Evolutionary conservation across 148 eudicot genomes (phyloP), one percentile per base, ranked within the genome.

Genomic region (Rhododendron griersonianum): DNA sequence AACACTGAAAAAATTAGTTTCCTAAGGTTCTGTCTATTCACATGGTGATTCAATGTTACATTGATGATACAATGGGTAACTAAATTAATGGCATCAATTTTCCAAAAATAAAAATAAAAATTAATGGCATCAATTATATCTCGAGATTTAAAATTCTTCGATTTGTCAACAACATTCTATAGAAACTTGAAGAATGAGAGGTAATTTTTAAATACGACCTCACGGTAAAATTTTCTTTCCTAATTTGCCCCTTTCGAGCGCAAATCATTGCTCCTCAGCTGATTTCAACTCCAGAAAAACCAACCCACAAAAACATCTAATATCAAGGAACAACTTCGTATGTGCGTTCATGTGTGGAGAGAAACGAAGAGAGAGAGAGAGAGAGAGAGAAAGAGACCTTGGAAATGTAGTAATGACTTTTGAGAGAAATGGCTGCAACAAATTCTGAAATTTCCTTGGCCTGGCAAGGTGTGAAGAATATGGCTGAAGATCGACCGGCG

Each of bases 381-480:
- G 63, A 18, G 23, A 85, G 86, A 85, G 74, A 59, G 86, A 85
- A 71, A 75, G 74, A 77, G 74, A 85, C 87, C 84, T 80, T 67
- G 77, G 35, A 25, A 47, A 28, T 47, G 21, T 47, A 67, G 35
- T n/a, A 3, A 21, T 13, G 57, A 25, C 84, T 30, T 57, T 18
- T 21, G 39, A 11, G 59, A 81, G 84, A 19, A 81, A 57, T 57
- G 71, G 63, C 83, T 80, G 44, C 44, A 25, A 23, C 21, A 19
- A 21, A 55, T 51, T 75, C 83, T 44, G 83, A 78, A 30, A 78
- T 85, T 47, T 6, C 63, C 73, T 39, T 35, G 47, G 33, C 47
- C 57, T n/a, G 15, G 28, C 69, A 33, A 35, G 25, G 13, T 33
- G 35, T 11, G 45, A 84, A 14, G 33, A 11, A 41, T 21, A 28